Base-by-base conservation (phyloP, 2,329 filamentous ascomycete genomes). In the Fusarium euwallaceae region DNA sequence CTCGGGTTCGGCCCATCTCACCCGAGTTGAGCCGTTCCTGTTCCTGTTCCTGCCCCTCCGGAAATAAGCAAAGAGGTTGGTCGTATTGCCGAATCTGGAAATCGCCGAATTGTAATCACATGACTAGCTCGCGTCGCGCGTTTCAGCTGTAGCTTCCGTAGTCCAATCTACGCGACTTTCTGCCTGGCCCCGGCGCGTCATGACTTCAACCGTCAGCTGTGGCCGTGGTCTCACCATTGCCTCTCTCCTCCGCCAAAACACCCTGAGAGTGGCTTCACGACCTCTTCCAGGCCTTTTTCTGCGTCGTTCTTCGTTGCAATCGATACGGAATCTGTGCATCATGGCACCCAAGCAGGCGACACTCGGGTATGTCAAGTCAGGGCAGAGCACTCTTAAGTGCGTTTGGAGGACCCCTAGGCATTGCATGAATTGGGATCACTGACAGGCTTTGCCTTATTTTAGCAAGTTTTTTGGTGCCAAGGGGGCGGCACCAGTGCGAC, bases 401-500 rank as follows among this genome's bases (percentile, higher is more conserved):
- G 90, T 84, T 86, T 67, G 67, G 66, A 71, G 73, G 60, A 53
- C 60, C 41, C 12, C 24, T 51, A 22, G n/a, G 32, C 32, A 51
- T 6, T 67, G 63, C 53, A 69, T 3, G 12, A 63, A 65, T 24
- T 32, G 11, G 17, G 24, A 17, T 56, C 17, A 32, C 72, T 74
- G 51, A 75, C 72, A 29, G 24, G 17, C 27, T 39, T 63, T 66
- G 29, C 6, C 41, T 34, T 22, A 7, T 27, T 60, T 17, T 61
- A 98, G 96, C 71, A 97, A 96, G 82, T 98, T 98, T 85, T 97
- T 98, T 81, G 92, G 91, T 61, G 82, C 88, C 6, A 89, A 88
- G 76, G 83, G 88, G 0, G 85, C 75, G 6, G 74, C 89, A 20
- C 89, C 91, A 14, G 88, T 89, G 41, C 93, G 95, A 81, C 95